Percentiles rank a stretch among this genome's conserved stretches.
Conservation (phyloP, 148 eudicot species). For the Diospyros kaki region DNA sequence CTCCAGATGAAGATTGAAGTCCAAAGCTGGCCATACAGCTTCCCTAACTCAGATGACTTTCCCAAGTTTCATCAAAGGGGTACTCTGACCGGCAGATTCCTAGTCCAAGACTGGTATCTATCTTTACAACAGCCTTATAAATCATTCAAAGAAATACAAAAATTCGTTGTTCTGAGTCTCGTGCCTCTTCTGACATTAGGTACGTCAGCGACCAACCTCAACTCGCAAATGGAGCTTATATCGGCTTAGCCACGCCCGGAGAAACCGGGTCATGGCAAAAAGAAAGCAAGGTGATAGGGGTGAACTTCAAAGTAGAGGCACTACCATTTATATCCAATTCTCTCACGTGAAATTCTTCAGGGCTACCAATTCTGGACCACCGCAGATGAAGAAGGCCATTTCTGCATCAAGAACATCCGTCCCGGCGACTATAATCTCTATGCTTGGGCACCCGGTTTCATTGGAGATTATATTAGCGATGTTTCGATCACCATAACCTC, state of each 20-base stretch:
- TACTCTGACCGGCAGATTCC: conserved; percentile 52
- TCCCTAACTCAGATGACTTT: conserved; percentile 73
- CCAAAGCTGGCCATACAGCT: conserved; percentile 69
- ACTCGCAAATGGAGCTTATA: neutral
- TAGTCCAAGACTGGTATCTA: conserved; percentile 68
- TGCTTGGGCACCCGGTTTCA: conserved; percentile 49
- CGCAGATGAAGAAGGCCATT: conserved; percentile 42
- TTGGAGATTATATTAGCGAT: conserved; percentile 49
- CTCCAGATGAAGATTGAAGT: conserved; percentile 60
- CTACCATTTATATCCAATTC: too few relatives aligned
- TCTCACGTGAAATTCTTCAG: conserved; percentile 12
- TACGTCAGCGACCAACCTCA: neutral
- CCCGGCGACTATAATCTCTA: conserved; percentile 43
- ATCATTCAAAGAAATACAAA: too few relatives aligned
- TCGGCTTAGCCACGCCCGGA: conserved; percentile 3
- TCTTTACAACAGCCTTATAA: too few relatives aligned
- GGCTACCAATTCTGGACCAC: conserved; percentile 69
- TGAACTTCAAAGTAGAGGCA: too few relatives aligned
- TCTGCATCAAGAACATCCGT: conserved; percentile 38
- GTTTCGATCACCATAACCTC: conserved; percentile 20
- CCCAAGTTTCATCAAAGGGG: conserved; percentile 59
- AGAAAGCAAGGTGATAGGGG: neutral
- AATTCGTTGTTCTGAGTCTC: too few relatives aligned
- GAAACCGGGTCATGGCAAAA: conserved; percentile 13
- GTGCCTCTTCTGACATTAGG: neutral